Base-by-base conservation (phyloP, 768 basidiomycete species). In the Leucocoprinus leucothites region DNA sequence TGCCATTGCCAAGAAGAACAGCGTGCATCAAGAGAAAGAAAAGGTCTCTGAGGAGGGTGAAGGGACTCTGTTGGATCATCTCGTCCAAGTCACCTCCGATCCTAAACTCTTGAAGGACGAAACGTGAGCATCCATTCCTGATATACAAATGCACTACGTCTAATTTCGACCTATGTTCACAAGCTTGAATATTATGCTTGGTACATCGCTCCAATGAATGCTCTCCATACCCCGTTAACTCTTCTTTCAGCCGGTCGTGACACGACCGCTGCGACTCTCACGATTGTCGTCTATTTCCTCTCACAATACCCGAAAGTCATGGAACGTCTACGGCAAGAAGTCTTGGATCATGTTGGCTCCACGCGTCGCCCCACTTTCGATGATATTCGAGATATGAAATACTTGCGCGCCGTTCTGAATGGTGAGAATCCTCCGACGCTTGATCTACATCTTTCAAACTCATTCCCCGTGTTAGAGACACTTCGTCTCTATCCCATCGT, bases 401-500 rank as follows among this genome's bases (percentile, higher is more conserved):
- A 79, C 58, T 65, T 86, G 13, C 71, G 82, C 22, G 86, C 85
- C 1, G 81, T 87, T 21, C 77, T 87, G 47, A 86, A 87, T 58
- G 84, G 84, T 84, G 42, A 35, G 63, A n/a, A n/a, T n/a, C 31
- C 11, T 31, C 44, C 5, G 9, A 38, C 18, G 16, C 9, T 5
- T n/a, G 46, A 18, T 46, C 18, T 48, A 18, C 3, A 7, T 40
- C 14, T 4, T 21, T 26, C 11, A 41, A 14, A 38, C 9, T 22
- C 25, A 53, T 28, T 53, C 3, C 31, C 24, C 44, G 9, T 36
- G 22, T 6, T 48, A 75, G 84, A 85, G 62, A 82, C 82, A 0
- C 64, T 84, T 53, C 73, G 82, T 31, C 56, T 85, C 18, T 85
- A 77, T 63, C 82, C 84, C 3, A 69, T 78, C 7, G 81, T 84